These are phyloP conservation scores for Berkeleyomyces basicola DNA, from an alignment of 2,329 filamentous ascomycete genomes.

Conservation along the genomic window DNA sequence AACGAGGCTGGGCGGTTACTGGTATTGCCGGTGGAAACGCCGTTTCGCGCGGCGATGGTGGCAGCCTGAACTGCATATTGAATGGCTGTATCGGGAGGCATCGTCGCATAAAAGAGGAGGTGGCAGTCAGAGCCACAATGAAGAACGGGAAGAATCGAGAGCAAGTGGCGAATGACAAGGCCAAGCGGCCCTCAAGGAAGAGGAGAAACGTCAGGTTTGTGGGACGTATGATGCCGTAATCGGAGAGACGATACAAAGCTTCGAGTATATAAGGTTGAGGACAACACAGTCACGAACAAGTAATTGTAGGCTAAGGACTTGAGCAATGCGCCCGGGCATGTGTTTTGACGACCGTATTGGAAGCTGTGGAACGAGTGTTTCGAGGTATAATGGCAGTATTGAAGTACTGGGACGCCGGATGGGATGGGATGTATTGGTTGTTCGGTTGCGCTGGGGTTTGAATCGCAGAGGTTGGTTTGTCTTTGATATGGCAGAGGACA, in stretches of 20 bases:
- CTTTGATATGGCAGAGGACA: no score
- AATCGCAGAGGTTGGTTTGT: no score
- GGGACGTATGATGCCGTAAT: not conserved
- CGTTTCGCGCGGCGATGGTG: constrained; percentile 19
- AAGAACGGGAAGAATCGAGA: not conserved
- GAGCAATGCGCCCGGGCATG: no score
- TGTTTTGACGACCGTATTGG: no score
- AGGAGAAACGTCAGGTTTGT: not conserved
- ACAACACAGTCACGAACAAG: not conserved
- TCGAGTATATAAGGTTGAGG: not conserved
- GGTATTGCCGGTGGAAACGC: constrained; percentile 21
- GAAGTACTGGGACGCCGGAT: no score
- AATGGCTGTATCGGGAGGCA: constrained; percentile 3
- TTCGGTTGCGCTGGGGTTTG: no score
- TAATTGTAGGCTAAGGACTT: no score
- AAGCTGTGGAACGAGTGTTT: no score
- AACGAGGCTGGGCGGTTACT: constrained; percentile 37
- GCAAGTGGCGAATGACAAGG: not conserved
- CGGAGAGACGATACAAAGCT: not conserved
- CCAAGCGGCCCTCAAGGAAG: not conserved
- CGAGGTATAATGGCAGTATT: no score
- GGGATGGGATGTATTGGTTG: no score
- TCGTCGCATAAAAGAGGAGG: not conserved
- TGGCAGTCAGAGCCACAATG: not conserved
- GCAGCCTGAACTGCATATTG: constrained; percentile 7